Conservation (phyloP, 1,284 basidiomycete species). For the Ustilago esculenta region DNA sequence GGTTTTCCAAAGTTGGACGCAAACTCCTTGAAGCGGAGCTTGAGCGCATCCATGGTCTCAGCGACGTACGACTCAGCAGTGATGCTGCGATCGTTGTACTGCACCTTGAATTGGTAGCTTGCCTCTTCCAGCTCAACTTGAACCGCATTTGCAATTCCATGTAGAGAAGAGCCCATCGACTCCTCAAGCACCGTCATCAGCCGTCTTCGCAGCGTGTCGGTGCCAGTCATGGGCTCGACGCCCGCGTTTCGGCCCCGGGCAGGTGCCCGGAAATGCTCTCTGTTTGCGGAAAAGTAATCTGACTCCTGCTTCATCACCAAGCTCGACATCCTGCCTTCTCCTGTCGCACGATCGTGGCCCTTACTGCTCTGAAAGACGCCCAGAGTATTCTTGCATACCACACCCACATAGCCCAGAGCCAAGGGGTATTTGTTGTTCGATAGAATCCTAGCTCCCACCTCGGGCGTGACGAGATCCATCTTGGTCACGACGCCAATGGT, state of each 20-base stretch:
- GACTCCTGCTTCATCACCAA: conserved; percentile 78
- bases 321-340: conserved; percentile 62
- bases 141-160: conserved; percentile 94
- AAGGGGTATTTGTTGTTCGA: conserved; percentile 94
- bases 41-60: conserved; percentile 92
- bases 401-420: conserved; percentile 94
- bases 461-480: conserved; percentile 93
- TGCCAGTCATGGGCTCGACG: conserved; percentile 76
- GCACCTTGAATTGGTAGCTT: conserved; percentile 98
- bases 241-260: conserved; percentile 71
- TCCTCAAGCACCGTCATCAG: conserved; percentile 97
- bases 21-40: conserved; percentile 87
- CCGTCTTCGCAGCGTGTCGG: conserved; percentile 83
- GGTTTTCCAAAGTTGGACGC: conserved; percentile 87
- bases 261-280: conserved; percentile 74
- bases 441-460: conserved; percentile 82
- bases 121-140: conserved; percentile 96
- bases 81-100: conserved; percentile 96
- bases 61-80: conserved; percentile 97
- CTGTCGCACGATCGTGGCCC: conserved; percentile 48
- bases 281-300: conserved; percentile 80
- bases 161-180: conserved; percentile 93
- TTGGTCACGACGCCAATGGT: conserved; percentile 99
- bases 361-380: conserved; percentile 43
- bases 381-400: conserved; percentile 75